Evolutionary conservation across 352 stramenopile species (phyloP).

Genomic region (Pythium monospermum): DNA sequence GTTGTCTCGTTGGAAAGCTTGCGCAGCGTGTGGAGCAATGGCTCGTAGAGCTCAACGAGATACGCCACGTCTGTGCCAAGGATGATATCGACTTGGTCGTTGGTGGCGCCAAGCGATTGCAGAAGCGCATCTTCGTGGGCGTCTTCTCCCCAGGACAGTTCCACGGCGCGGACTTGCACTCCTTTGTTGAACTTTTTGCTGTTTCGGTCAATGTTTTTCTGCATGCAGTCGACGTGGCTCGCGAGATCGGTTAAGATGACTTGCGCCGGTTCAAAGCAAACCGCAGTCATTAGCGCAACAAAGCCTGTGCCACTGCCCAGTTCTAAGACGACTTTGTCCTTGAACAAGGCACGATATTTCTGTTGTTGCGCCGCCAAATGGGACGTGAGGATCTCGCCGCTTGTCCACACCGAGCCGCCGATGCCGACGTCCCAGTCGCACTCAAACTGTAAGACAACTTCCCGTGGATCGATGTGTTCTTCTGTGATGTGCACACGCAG

Average conservation of each 20-base stretch:
- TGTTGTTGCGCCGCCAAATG: conserved; percentile 51
- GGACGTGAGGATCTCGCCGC: conserved; percentile 59
- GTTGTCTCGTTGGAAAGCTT: conserved; percentile 34
- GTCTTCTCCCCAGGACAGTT: conserved; percentile 51
- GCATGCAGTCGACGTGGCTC: conserved; percentile 49
- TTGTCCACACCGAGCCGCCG: conserved; percentile 80
- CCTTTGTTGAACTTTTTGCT: conserved; percentile 14
- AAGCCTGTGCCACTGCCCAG: conserved; percentile 75
- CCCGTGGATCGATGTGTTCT: conserved; percentile 1
- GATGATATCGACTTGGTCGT: conserved; percentile 54
- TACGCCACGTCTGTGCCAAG: conserved; percentile 82
- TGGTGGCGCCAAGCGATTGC: conserved; percentile 22
- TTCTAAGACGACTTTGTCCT: conserved; percentile 62
- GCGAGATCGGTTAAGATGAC: conserved; percentile 69
- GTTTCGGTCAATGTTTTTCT: conserved; percentile 59
- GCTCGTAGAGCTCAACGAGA: conserved; percentile 65
- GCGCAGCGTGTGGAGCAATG: conserved; percentile 58
- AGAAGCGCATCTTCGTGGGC: conserved; percentile 46
- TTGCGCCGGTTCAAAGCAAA: conserved; percentile 48
- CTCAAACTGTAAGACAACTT: conserved; percentile 48
- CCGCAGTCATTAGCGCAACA: conserved; percentile 59
- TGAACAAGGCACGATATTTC: conserved; percentile 45
- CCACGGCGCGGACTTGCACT: conserved; percentile 45
- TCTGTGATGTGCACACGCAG: conserved; percentile 43
- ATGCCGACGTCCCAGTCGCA: conserved; percentile 82